Evolutionary conservation across 2,329 filamentous ascomycete species (phyloP), one percentile per base, ranked within the genome.

Genomic region (Podosphaera aphanis): DNA sequence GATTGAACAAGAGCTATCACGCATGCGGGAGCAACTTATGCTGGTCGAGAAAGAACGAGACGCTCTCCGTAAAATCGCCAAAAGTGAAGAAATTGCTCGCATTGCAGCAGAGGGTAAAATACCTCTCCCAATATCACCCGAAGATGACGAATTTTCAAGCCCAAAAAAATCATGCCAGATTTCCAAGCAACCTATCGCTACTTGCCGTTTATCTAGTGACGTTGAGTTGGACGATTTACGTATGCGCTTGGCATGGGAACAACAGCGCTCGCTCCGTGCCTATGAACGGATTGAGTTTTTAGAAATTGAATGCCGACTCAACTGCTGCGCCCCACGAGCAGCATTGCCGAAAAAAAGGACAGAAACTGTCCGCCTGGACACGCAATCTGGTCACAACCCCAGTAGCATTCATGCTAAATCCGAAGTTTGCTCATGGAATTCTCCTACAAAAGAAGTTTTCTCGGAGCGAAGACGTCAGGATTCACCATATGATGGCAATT

Each of bases 271-370:
- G 8, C 69, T 79, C 50, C 71, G 78, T 6, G 78, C 80, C 0
- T 67, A 79, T 50, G 80, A 84, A 49, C 73, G 80, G 56, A 67
- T 84, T 42, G 78, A 85, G 27, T 86, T 83, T 60, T 66, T 86
- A 57, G 73, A 82, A 56, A 70, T 79, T 46, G 81, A 88, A 59
- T 84, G 79, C 58, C 68, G 74, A 43, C 69, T 85, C 51, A 68
- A 70, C 41, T 74, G 71, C 60, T 83, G 79, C 62, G 64, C 70
- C 1, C 79, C 76, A 56, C 69, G 52, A 50, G 44, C 41, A 20
- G 35, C 10, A 16, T 5, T 16, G 38, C 47, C 49, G 48, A 31
- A 45, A 49, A 33, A 31, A 39, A 39, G 40, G 35, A 38, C 20
- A 46, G 27, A 10, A 29, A 8, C 25, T 29, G 25, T 29, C 6